Base-by-base conservation (phyloP, 164 flowering plant species). In the Piper betle region DNA sequence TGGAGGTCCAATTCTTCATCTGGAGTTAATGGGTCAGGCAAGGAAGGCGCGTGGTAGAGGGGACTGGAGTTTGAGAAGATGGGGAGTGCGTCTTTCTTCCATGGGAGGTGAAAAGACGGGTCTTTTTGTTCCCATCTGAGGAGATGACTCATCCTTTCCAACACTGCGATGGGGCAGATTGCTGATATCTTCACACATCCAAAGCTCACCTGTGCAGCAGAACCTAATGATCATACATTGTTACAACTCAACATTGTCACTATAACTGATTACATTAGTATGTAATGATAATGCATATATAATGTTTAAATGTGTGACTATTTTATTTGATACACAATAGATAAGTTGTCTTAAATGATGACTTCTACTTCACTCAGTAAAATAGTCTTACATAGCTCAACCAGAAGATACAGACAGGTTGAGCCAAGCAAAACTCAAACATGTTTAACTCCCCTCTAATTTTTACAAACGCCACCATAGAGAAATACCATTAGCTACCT, bases 121-220 rank as follows among this genome's bases (percentile, higher is more conserved):
- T 88, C 68, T 66, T 69, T 77, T 56, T 81, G 68, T 60, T 90
- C 78, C 99, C 99, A 93, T 66, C 99, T 76, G 6, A 93, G 75
- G 17, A 83, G 71, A 67, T 87, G 88, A 43, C 97, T 89, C 8
- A 83, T 79, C 59, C 90, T 64, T 64, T 70, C 76, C 0, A 93
- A 79, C 58, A 93, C 50, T 1, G 56, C 62, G 37, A 82, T 74
- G 2, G 92, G 88, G 69, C 87, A 84, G 37, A 93, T 85, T 39
- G 99, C 97, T 0, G 96, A 81, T 40, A 93, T 76, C 75, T 90
- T 93, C 67, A 78, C 87, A 39, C 91, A 77, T 2, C 81, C 81
- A 56, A 68, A 88, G 68, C 99, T 93, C 64, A 81, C 89, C 99
- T 93, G 76, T 63, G 3, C 38, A 38, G 15, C 20, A 39, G 17